Percentiles rank a stretch among this genome's conserved stretches.
These are phyloP conservation scores for Paramecium biaurelia DNA, from an alignment of 73 alveolate genomes.

Conservation along the genomic window DNA sequence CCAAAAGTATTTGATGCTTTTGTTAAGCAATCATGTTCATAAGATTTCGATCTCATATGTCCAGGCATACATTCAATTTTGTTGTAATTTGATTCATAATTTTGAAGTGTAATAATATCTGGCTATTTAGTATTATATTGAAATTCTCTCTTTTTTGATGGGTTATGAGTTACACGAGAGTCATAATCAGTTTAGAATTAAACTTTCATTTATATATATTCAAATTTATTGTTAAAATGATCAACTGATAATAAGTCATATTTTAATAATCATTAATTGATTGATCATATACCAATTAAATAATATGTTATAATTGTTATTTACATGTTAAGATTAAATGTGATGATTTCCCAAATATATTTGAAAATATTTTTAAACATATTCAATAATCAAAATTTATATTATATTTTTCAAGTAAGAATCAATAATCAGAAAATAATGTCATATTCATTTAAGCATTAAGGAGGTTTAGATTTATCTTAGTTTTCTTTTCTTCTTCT, in stretches of 20 bases:
- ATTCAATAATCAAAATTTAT: too few species aligned
- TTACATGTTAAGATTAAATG: not conserved
- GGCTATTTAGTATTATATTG: not conserved
- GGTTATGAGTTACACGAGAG: not conserved
- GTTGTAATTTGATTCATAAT: not conserved
- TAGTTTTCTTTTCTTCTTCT: not conserved
- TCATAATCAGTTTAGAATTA: constrained; percentile 33
- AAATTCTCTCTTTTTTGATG: not conserved
- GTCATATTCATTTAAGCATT: too few species aligned
- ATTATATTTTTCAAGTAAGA: not conserved
- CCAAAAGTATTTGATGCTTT: constrained; percentile 38
- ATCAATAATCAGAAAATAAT: not conserved
- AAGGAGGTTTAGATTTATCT: too few species aligned
- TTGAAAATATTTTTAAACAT: too few species aligned
- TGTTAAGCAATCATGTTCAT: constrained; percentile 38
- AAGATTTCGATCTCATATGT: constrained; percentile 23
- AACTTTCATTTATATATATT: not conserved
- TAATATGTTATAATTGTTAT: constrained; percentile 74
- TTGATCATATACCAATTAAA: constrained; percentile 64
- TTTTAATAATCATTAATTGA: not conserved
- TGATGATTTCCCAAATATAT: not conserved
- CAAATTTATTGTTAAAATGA: not conserved
- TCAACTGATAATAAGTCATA: not conserved
- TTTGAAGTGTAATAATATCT: not conserved
- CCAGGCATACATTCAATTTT: not conserved